Conservation (phyloP, 805 yeast species). For the Yarrowia porcina region DNA sequence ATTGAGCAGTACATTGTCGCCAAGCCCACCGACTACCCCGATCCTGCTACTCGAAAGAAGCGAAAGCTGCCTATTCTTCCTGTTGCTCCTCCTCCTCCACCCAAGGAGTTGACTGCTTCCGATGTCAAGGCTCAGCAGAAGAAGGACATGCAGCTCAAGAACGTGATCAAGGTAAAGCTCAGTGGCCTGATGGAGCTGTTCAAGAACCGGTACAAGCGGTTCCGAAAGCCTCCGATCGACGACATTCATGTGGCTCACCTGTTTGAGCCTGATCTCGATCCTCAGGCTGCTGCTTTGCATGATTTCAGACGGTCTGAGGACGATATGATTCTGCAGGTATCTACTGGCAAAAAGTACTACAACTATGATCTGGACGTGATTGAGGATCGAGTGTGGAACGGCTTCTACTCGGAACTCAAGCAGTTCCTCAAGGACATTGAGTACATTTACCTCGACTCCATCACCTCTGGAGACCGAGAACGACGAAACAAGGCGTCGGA, state of each 20-base stretch:
- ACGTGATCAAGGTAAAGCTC: slow-evolving; percentile 76
- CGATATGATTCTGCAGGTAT: slow-evolving; percentile 75
- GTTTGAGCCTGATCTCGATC: slow-evolving; percentile 56
- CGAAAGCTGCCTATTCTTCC: slow-evolving; percentile 43
- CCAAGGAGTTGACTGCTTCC: slow-evolving; percentile 35
- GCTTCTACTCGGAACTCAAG: slow-evolving; percentile 86
- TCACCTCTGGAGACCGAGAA: slow-evolving; percentile 76
- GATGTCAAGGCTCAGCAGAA: slow-evolving; percentile 43
- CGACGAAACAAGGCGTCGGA: slow-evolving; percentile 78
- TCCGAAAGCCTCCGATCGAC: slow-evolving; percentile 86
- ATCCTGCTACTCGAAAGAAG: slow-evolving; percentile 48
- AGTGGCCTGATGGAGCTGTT: slow-evolving; percentile 87
- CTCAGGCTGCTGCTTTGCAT: slow-evolving; percentile 39
- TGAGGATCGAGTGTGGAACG: slow-evolving; percentile 96
- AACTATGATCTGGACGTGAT: slow-evolving; percentile 93
- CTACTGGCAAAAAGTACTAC: slow-evolving; percentile 67
- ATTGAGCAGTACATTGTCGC: slow-evolving; percentile 55
- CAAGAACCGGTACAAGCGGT: slow-evolving; percentile 81
- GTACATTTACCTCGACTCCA: slow-evolving; percentile 76
- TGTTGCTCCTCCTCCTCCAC: slow-evolving; percentile 39
- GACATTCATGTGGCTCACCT: slow-evolving; percentile 69
- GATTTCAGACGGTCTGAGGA: slow-evolving; percentile 47
- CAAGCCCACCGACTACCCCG: slow-evolving; percentile 71
- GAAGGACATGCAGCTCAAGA: slow-evolving; percentile 77
- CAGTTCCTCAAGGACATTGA: slow-evolving; percentile 84